Evolutionary conservation across 1,139 yeast species (phyloP).

Genomic region (Debaryomyces subglobosus): DNA sequence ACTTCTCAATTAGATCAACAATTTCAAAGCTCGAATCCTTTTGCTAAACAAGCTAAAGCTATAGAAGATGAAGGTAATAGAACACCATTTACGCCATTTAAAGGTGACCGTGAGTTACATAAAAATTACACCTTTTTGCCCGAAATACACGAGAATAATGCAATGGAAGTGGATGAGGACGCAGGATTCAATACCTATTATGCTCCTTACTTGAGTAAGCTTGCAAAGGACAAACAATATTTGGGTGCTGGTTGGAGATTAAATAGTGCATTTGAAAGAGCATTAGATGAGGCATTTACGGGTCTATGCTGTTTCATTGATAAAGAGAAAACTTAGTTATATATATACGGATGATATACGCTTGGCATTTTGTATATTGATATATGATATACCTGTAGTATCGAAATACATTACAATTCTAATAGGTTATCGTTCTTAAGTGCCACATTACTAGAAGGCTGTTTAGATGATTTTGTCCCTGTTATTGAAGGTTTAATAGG

Average conservation of each 20-base stretch:
- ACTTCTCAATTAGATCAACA: slow-evolving; percentile 53
- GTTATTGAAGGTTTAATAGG: background rate
- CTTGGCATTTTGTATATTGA: background rate
- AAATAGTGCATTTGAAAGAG: slow-evolving; percentile 69
- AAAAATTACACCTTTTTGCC: slow-evolving; percentile 39
- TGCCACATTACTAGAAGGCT: slow-evolving; percentile 17
- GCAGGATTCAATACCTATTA: slow-evolving; percentile 59
- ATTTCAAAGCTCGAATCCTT: slow-evolving; percentile 32
- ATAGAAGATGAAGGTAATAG: slow-evolving; percentile 23
- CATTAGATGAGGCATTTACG: slow-evolving; percentile 84
- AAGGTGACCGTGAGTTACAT: slow-evolving; percentile 75
- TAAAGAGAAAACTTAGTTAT: slow-evolving; percentile 50
- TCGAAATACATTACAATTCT: slow-evolving; percentile 8
- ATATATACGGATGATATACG: background rate
- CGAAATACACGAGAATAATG: slow-evolving; percentile 28
- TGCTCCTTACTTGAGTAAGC: slow-evolving; percentile 52
- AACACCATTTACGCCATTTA: slow-evolving; percentile 90
- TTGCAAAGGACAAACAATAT: slow-evolving; percentile 67
- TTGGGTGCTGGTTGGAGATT: slow-evolving; percentile 87
- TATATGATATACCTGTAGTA: background rate
- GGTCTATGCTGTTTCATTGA: slow-evolving; percentile 84
- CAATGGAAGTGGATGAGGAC: slow-evolving; percentile 52
- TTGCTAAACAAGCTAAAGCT: slow-evolving; percentile 24
- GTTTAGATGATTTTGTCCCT: slow-evolving; percentile 13
- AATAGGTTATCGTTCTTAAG: slow-evolving; percentile 10